Evolutionary conservation across 257 asterid species (phyloP).

Genomic region (Primulina eburnea): DNA sequence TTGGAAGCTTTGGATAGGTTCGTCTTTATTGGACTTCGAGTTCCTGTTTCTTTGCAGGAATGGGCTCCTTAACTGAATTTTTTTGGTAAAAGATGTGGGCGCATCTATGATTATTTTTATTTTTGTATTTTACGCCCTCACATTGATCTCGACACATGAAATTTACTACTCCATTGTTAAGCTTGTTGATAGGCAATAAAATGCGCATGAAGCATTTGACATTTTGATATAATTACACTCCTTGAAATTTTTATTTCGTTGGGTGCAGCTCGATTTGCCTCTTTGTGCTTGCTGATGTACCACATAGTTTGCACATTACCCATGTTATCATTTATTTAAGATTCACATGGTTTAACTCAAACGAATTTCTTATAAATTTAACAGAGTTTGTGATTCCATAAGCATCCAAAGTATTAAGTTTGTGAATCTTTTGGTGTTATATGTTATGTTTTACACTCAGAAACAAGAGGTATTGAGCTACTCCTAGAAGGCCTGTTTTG

Average conservation of each 20-base stretch:
- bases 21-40: constrained; percentile 7
- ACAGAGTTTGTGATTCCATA: background rate
- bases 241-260: background rate
- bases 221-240: background rate
- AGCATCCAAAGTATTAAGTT: background rate
- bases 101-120: background rate
- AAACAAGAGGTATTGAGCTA: background rate
- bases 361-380: background rate
- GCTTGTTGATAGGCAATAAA: background rate
- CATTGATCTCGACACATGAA: background rate
- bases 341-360: background rate
- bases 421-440: background rate
- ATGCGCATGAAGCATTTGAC: background rate
- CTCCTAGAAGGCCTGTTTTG: constrained; percentile 14
- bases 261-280: background rate
- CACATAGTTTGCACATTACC: background rate
- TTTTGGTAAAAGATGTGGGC: constrained; percentile 1
- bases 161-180: background rate
- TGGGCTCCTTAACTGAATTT: constrained; percentile 19
- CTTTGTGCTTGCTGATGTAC: constrained; percentile 4
- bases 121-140: background rate
- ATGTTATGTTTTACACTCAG: background rate
- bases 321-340: background rate
- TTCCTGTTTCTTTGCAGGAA: background rate
- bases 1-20: constrained; percentile 17